Evolutionary conservation across 2,329 filamentous ascomycete genomes (phyloP), one percentile per base, ranked within the genome.

Genomic region (Colletotrichum chlorophyti): DNA sequence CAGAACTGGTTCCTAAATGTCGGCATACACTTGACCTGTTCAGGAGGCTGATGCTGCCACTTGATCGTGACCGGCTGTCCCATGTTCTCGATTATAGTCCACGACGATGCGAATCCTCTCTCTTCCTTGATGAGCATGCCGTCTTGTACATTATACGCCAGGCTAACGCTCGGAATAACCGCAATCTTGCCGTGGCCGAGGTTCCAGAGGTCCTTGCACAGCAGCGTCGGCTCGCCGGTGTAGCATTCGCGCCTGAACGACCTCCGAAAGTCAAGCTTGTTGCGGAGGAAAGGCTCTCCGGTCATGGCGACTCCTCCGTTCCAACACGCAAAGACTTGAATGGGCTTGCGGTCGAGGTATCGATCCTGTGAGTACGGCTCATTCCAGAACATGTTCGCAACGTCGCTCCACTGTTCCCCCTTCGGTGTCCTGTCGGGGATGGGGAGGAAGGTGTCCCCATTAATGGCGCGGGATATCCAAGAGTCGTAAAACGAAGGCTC

Each of bases 311-410:
- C 74, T 0, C 78, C 81, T 2, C 84, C 85, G 60, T 86, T 86
- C 84, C 84, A 87, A 67, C 85, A 87, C 1, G 83, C 67, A 58
- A 84, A 87, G 0, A 86, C 83, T 65, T 86, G 85, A 58, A 86
- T 81, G 1, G 84, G 83, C 17, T 71, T 68, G 15, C 71, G 67
- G 0, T 60, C 58, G 1, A 62, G 43, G 49, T 76, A 77, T 4
- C 77, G 69, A 3, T 60, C 45, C 10, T 64, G 69, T 2, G 77
- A 69, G 1, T 66, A 67, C 0, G 68, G 65, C 26, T 83, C 74
- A 63, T 81, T 81, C 75, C 78, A 82, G 64, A 87, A 86, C 6
- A 85, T 69, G 47, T 83, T 74, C 72, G 75, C 76, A 0, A 79
- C 76, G 12, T 66, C 70, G 26, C 79, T 65, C 81, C 81, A 85